phyloP scores from a whole-genome alignment of 2,329 filamentous ascomycete genomes.

The Penicillium corylophilum region DNA sequence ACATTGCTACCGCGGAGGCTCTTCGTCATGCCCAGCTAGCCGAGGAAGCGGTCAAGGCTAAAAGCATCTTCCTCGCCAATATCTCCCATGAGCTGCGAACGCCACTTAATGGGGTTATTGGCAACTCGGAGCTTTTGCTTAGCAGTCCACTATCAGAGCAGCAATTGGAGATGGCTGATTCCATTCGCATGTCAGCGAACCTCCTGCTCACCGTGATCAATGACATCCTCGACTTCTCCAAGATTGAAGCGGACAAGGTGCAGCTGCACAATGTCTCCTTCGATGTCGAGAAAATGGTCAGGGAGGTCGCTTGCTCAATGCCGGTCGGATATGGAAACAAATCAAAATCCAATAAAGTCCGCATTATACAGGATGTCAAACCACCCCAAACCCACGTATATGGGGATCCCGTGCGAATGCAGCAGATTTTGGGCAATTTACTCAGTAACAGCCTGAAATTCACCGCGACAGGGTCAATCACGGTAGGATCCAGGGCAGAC shows the following conservation, averaged over 20 bases:
- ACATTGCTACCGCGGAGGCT: not conserved
- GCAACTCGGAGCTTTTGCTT: conserved; percentile 3
- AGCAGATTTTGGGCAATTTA: conserved; percentile 1
- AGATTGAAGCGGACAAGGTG: conserved; percentile 6
- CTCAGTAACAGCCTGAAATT: conserved; percentile 1
- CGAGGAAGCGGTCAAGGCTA: not conserved
- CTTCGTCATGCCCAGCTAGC: not conserved
- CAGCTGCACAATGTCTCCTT: conserved; percentile 1
- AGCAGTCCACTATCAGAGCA: not conserved
- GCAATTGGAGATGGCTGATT: conserved; percentile 1
- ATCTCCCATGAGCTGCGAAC: conserved; percentile 7
- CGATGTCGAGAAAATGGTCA: not conserved
- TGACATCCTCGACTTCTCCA: conserved; percentile 9
- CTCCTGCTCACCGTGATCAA: conserved; percentile 5
- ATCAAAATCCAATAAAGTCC: not conserved
- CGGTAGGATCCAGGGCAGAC: not conserved
- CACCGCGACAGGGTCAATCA: not conserved
- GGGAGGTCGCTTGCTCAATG: not conserved
- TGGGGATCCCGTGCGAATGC: not conserved
- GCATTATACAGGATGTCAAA: not conserved
- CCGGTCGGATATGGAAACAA: not conserved
- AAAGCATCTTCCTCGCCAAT: conserved; percentile 1
- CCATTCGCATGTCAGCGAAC: not conserved
- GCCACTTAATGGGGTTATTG: conserved; percentile 9
- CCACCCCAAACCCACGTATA: not conserved